Conservation (phyloP, 306 rosid genomes). For the Bauhinia variegata region DNA sequence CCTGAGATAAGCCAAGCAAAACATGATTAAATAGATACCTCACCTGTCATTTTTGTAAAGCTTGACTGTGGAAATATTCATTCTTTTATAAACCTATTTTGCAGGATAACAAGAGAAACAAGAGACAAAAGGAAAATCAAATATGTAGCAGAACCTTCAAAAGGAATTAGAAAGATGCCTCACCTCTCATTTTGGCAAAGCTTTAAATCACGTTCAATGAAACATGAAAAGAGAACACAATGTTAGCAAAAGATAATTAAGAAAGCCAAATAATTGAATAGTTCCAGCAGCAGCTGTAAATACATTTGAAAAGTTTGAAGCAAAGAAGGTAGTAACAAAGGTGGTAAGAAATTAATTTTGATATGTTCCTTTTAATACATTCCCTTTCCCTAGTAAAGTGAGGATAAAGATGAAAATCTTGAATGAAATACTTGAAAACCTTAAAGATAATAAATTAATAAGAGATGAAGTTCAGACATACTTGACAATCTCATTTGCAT, state of each 20-base stretch:
- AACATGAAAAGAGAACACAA: conserved; percentile 48
- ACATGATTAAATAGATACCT: conserved; percentile 15
- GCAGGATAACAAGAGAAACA: conserved; percentile 23
- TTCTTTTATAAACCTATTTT: conserved; percentile 9
- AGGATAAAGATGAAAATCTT: conserved; percentile 2
- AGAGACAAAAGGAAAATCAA: conserved; percentile 23
- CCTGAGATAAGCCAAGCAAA: conserved; percentile 59
- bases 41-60: not conserved
- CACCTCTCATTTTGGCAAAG: conserved; percentile 91
- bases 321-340: conserved; percentile 20
- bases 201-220: conserved; percentile 50
- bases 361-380: conserved; percentile 2
- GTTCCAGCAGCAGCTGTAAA: conserved; percentile 7
- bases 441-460: conserved; percentile 27
- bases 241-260: conserved; percentile 41
- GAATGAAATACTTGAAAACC: not conserved
- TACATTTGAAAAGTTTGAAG: conserved; percentile 7
- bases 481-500: conserved; percentile 88
- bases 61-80: conserved; percentile 22
- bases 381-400: conserved; percentile 20
- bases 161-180: conserved; percentile 42
- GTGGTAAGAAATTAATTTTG: conserved; percentile 17
- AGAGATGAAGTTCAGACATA: conserved; percentile 51
- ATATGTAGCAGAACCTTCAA: conserved; percentile 33
- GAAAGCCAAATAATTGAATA: conserved; percentile 23